These are phyloP conservation scores for Patellifolia procumbens DNA, from an alignment of 179 eudicot genomes.

Conservation along the genomic window DNA sequence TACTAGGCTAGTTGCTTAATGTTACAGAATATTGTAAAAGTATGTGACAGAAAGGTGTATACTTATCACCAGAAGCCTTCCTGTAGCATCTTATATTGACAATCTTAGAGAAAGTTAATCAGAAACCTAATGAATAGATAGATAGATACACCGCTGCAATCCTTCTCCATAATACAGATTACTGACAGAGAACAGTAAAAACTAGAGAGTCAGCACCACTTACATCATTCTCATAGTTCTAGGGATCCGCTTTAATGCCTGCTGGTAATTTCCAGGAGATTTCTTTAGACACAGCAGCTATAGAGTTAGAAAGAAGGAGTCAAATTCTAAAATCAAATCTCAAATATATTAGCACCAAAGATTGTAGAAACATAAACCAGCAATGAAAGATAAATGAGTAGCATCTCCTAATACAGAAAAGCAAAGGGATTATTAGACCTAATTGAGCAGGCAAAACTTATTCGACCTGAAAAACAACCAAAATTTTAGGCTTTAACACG, in stretches of 20 bases:
- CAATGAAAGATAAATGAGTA: background rate
- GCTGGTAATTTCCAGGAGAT: conserved; percentile 78
- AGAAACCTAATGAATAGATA: background rate
- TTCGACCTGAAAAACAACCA: background rate
- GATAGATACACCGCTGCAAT: background rate
- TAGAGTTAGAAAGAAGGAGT: conserved; percentile 12
- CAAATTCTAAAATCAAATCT: background rate
- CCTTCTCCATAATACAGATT: background rate
- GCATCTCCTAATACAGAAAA: background rate
- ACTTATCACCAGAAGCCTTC: background rate
- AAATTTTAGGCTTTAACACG: background rate
- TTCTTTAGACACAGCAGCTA: conserved; percentile 86
- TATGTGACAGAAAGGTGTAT: background rate
- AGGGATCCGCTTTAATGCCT: conserved; percentile 81
- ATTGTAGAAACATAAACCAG: background rate
- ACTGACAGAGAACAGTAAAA: background rate
- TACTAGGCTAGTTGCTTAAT: background rate
- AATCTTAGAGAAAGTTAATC: background rate
- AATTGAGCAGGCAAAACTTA: background rate
- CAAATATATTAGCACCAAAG: background rate
- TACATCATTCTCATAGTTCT: conserved; percentile 98
- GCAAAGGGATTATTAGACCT: background rate
- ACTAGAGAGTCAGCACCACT: conserved; percentile 35
- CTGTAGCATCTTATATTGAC: background rate
- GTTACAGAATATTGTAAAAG: background rate